Base-by-base conservation (phyloP, 2,329 filamentous ascomycete genomes). In the Trichoderma hamatum region DNA sequence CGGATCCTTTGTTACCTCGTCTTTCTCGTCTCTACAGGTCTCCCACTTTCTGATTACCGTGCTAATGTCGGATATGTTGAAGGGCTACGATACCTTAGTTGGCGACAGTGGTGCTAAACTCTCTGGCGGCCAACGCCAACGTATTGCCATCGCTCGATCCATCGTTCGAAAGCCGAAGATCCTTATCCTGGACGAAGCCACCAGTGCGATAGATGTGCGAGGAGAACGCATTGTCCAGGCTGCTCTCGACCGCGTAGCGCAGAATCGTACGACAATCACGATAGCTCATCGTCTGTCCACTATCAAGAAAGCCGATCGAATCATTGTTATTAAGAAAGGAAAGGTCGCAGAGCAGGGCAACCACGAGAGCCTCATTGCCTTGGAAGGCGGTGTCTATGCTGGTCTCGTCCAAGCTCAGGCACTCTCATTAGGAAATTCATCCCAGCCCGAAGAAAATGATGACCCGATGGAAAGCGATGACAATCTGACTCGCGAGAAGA, bases 71-170 rank as follows among this genome's bases (percentile, higher is more conserved):
- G 1, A 56, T 36, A 24, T 66, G 7, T 24, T 39, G 9, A 58
- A 92, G 81, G 87, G 88, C 1, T 94, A 94, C 75, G 85, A 90
- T 5, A 93, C 92, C 0, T 79, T 86, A 10, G 92, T 96, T 1
- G 93, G 93, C 1, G 92, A 95, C 75, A 86, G 86, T 32, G 93
- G 93, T 5, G 90, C 91, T 59, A 93, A 92, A 76, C 82, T 96
- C 1, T 93, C 90, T 13, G 91, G 92, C n/a, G 93, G 93, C 0
- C 93, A 97, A 77, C 87, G 92, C n/a, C 93, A 96, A 77, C 87
- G 93, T 5, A 85, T 96, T 28, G 91, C 92, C 2, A 94, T 94
- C 71, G 91, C 92, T 1, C 84, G 92, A 34, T 90, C 89, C 49
- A 92, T 95, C 70, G 85, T 94, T 58, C 88, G 90, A 69, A 84